Base-by-base conservation (phyloP, 805 yeast species). In the Cyberlindnera saturnus region DNA sequence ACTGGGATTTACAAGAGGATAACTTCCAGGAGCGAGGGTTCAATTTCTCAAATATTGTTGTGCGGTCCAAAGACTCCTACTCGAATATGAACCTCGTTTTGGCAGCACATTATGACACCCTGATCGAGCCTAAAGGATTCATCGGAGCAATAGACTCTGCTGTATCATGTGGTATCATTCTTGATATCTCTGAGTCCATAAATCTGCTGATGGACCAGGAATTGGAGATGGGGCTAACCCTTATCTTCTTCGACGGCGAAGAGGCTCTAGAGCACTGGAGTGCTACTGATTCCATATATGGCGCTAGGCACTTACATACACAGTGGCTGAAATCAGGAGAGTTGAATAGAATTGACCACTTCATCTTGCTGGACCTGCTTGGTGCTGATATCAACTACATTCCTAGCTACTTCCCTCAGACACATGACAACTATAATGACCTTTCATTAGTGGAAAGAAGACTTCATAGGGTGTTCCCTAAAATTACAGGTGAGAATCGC, bases 71-170 rank as follows among this genome's bases (percentile, higher is more conserved):
- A 2, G 38, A 15, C 9, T 35, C 43, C 7, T 52, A 51, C 3
- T 48, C 55, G 3, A n/a, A 11, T 7, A 18, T 2, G 20, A 15
- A 32, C n/a, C 45, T 71, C 8, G 61, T 69, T 6, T 48, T 77
- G 3, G 74, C 74, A 4, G 83, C 79, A 0, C 84, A 78, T 49
- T 78, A 75, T 49, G 84, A 78, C 52, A 67, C 80, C 1, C 34
- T 55, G 34, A 41, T 61, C 9, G 54, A 55, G 7, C 81, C 81
- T 2, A 62, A 60, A n/a, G 82, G 81, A 6, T 77, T 79, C 44
- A 59, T 77, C 29, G 84, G 84, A 6, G 84, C 81, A 1, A 73
- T 67, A 26, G 84, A 79, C 52, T 73, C 80, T 43, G 81, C 81
- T 3, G 77, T 71, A 1, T 75, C 83, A 1, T 76, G 82, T 54